Conservation (phyloP, 2,329 filamentous ascomycete genomes). For the Arthrobotrys sinensis region DNA sequence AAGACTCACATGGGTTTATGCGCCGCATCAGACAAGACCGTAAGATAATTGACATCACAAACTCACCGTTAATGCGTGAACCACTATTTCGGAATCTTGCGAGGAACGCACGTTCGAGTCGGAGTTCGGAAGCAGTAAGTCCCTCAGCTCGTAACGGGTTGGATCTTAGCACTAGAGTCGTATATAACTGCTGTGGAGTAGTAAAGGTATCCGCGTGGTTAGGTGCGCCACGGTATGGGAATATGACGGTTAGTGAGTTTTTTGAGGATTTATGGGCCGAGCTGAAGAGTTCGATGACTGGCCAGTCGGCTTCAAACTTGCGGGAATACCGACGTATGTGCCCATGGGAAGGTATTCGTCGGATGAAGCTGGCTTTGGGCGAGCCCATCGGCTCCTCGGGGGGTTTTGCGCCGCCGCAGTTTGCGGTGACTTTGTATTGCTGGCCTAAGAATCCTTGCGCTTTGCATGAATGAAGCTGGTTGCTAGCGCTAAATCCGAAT, state of each 20-base stretch:
- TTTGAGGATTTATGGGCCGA: background rate
- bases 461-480: background rate
- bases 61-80: background rate
- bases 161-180: background rate
- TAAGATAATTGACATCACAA: background rate
- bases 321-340: no score
- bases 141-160: background rate
- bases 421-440: background rate
- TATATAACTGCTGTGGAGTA: background rate
- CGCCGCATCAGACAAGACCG: background rate
- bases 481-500: no score
- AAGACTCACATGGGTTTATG: background rate
- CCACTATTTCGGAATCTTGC: background rate
- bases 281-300: background rate
- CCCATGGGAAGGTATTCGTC: background rate
- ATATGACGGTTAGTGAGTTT: background rate
- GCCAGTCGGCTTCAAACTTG: background rate
- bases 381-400: background rate
- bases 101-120: background rate
- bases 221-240: background rate
- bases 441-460: background rate
- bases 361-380: background rate
- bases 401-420: background rate
- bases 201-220: slow-evolving; percentile 1
- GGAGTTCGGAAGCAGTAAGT: background rate